Conservation (phyloP, 495 filamentous ascomycete species). For the Hypoxylon trugodes region DNA sequence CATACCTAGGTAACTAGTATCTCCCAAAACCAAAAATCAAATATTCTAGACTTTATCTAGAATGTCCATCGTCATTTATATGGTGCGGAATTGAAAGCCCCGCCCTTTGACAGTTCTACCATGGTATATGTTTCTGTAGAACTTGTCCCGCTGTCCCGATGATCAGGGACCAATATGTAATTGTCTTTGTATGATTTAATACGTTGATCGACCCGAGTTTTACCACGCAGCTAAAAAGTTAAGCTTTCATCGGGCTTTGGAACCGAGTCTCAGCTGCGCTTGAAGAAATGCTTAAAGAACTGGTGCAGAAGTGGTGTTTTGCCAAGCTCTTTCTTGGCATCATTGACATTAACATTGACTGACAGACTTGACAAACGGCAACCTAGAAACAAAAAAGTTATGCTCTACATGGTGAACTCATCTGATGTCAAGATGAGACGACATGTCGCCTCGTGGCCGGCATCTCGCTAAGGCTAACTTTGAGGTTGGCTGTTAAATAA, state of each 20-base stretch:
- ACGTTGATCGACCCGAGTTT: slow-evolving; percentile 3
- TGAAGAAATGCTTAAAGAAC: too few relatives aligned
- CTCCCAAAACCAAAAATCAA: too few relatives aligned
- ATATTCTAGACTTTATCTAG: slow-evolving; percentile 16
- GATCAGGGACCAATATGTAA: background rate
- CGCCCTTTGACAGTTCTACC: too few relatives aligned
- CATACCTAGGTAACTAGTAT: too few relatives aligned
- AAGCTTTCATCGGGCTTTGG: slow-evolving; percentile 22
- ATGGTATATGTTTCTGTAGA: too few relatives aligned
- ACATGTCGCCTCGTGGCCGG: slow-evolving; percentile 11
- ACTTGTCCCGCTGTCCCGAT: background rate
- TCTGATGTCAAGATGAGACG: slow-evolving; percentile 38
- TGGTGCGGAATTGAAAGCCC: background rate
- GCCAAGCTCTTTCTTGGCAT: slow-evolving; percentile 10
- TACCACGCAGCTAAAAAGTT: background rate
- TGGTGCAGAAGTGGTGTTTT: background rate
- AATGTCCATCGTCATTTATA: slow-evolving; percentile 11
- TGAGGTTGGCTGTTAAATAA: slow-evolving; percentile 13
- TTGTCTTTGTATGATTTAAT: background rate
- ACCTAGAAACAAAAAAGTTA: slow-evolving; percentile 30
- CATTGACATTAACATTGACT: too few relatives aligned
- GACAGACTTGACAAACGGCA: slow-evolving; percentile 25
- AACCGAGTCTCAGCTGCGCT: slow-evolving; percentile 5
- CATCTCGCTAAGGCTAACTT: slow-evolving; percentile 17
- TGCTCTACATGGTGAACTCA: slow-evolving; percentile 10